Evolutionary conservation across 306 rosid genomes (phyloP).

Genomic region (Cucurbita ficifolia): DNA sequence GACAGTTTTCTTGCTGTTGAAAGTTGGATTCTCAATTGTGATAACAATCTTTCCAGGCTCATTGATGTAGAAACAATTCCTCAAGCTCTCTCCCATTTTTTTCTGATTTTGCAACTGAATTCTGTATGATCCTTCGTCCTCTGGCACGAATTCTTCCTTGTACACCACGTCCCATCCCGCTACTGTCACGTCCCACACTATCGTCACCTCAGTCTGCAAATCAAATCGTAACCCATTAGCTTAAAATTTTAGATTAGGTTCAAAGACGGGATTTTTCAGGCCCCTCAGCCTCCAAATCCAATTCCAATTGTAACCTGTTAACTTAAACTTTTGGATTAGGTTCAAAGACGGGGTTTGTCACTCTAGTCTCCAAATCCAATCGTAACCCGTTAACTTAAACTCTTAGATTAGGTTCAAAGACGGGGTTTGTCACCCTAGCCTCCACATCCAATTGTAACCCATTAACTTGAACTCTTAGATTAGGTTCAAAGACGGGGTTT

Average conservation of each 20-base stretch:
- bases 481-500: too few species aligned
- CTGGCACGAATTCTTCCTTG: slow-evolving; percentile 83
- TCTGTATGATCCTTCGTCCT: slow-evolving; percentile 74
- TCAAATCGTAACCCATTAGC: not conserved
- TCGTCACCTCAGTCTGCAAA: slow-evolving; percentile 45
- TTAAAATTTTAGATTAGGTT: not conserved
- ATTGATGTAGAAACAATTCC: slow-evolving; percentile 64
- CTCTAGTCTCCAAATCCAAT: too few species aligned
- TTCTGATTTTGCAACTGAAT: slow-evolving; percentile 51
- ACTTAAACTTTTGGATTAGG: too few species aligned
- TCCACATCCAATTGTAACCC: too few species aligned
- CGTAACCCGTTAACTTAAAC: too few species aligned
- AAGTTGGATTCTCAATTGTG: slow-evolving; percentile 45
- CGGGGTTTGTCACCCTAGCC: too few species aligned
- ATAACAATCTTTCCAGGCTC: slow-evolving; percentile 74
- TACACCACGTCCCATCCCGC: slow-evolving; percentile 76
- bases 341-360: too few species aligned
- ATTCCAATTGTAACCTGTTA: too few species aligned
- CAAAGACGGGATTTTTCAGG: too few species aligned
- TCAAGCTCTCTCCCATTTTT: slow-evolving; percentile 35
- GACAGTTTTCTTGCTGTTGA: slow-evolving; percentile 51
- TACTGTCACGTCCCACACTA: slow-evolving; percentile 72
- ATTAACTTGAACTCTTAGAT: too few species aligned
- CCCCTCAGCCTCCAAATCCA: too few species aligned
- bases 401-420: too few species aligned